These are phyloP conservation scores for Rutstroemia sp. DNA, from an alignment of 2,329 filamentous ascomycete genomes.

Conservation along the genomic window DNA sequence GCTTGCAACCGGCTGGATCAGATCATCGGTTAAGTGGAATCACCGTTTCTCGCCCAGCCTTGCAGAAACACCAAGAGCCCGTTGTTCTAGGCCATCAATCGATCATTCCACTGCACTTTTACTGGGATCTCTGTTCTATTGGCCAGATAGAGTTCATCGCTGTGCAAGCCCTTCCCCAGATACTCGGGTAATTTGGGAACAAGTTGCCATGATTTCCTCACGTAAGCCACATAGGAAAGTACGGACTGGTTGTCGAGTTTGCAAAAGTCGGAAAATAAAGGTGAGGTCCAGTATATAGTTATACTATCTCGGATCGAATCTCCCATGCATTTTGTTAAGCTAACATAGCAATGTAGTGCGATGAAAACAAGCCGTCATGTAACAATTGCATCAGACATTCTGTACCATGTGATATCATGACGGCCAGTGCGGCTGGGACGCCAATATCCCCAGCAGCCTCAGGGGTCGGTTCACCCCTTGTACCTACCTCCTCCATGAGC, in stretches of 20 bases:
- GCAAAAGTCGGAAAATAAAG: conserved; percentile 37
- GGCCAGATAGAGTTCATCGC: too few species aligned
- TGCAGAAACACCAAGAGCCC: too few species aligned
- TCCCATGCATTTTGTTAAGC: background rate
- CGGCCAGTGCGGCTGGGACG: background rate
- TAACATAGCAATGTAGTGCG: conserved; percentile 28
- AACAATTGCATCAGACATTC: conserved; percentile 36
- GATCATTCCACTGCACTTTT: too few species aligned
- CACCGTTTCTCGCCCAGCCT: too few species aligned
- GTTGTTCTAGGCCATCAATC: too few species aligned
- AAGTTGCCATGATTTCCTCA: background rate
- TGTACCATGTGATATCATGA: conserved; percentile 30
- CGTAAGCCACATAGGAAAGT: conserved; percentile 27
- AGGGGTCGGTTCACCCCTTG: too few species aligned
- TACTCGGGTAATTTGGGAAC: too few species aligned
- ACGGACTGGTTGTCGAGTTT: conserved; percentile 33
- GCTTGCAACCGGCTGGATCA: background rate
- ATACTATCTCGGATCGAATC: background rate
- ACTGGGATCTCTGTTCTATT: too few species aligned
- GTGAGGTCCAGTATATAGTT: conserved; percentile 16
- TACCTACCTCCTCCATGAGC: too few species aligned
- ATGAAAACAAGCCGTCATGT: conserved; percentile 34
- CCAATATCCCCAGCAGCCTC: background rate
- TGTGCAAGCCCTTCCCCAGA: background rate
- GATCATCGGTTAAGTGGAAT: too few species aligned